Base-by-base conservation (phyloP, 257 asterid species). In the Petunia secreta region DNA sequence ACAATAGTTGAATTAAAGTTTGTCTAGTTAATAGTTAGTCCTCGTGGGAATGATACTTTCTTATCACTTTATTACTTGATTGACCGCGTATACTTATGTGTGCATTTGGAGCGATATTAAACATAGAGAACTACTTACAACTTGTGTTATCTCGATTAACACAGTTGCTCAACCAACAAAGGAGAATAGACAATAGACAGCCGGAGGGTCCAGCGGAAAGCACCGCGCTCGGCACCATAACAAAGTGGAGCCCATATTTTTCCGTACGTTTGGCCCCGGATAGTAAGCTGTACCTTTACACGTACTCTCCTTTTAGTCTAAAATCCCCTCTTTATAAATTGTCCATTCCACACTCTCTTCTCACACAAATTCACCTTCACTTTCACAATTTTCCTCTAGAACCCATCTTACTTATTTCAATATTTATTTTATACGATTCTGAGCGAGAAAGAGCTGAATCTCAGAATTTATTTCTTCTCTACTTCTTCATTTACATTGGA, bases 261-360 rank as follows among this genome's bases (percentile, higher is more conserved):
- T 25, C 54, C 74, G 75, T 89, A 93, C 97, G 95, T 93, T 52
- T 40, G 60, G 78, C 0, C 89, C 80, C 67, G 80, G 83, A 86
- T 86, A 80, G 65, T 43, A 43, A 68, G 53, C 43, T 73, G 91
- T 84, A 85, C 90, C 94, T 78, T 85, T 80, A 78, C 87, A 86
- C 87, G 87, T 83, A 86, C 79, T 57, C 84, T 25, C 78, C 57
- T 68, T 25, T 7, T 48, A 40, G 1, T 55, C 60, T 16, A 46
- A 4, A 3, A 2, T 9, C 4, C n/a, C 6, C 54, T 34, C 13
- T 84, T 79, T 90, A 91, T 89, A 93, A 87, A 90, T 86, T 80
- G 81, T 77, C 41, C 62, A 80, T 6, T 76, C 53, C 0, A 5
- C 59, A 44, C 74, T n/a, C 58, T 60, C 48, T 15, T 80, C 63